phyloP scores from a whole-genome alignment of 257 asterid species.

The Salvia miltiorrhiza region DNA sequence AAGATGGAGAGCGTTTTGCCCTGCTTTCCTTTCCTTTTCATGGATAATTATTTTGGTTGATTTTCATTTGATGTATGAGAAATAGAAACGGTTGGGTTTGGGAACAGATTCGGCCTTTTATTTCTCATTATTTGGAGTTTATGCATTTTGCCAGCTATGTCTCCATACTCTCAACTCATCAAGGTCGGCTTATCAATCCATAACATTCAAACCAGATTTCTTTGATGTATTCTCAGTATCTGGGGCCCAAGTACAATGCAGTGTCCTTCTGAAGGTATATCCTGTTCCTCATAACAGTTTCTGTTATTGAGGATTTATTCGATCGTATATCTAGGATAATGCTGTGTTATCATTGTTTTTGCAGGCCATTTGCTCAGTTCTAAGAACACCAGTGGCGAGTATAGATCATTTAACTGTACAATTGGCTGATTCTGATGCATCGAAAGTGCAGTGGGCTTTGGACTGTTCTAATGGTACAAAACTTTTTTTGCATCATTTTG shows the following conservation, averaged over 20 bases:
- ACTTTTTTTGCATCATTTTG: constrained; percentile 3
- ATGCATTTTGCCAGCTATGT: constrained; percentile 53
- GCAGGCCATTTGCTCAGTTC: constrained; percentile 84
- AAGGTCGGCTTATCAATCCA: constrained; percentile 82
- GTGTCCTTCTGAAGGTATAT: constrained; percentile 80
- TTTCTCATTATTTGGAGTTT: neutral
- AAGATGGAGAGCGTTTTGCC: neutral
- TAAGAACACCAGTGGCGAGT: constrained; percentile 81
- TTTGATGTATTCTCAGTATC: constrained; percentile 66
- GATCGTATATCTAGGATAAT: neutral
- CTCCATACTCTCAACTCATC: constrained; percentile 81
- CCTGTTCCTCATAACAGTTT: neutral
- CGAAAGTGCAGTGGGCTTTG: constrained; percentile 89
- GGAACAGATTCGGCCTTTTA: neutral
- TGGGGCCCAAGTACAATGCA: constrained; percentile 58
- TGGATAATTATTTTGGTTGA: neutral
- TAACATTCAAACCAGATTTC: constrained; percentile 72
- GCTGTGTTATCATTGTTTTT: constrained; percentile 3
- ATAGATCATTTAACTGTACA: constrained; percentile 59
- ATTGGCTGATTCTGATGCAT: constrained; percentile 71
- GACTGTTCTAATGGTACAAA: constrained; percentile 70
- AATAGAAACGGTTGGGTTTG: neutral
- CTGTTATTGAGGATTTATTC: neutral
- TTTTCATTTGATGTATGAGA: neutral
- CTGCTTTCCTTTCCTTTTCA: neutral